Evolutionary conservation across 768 basidiomycete species (phyloP), one percentile per base, ranked within the genome.

Genomic region (Mycena leptocephala): DNA sequence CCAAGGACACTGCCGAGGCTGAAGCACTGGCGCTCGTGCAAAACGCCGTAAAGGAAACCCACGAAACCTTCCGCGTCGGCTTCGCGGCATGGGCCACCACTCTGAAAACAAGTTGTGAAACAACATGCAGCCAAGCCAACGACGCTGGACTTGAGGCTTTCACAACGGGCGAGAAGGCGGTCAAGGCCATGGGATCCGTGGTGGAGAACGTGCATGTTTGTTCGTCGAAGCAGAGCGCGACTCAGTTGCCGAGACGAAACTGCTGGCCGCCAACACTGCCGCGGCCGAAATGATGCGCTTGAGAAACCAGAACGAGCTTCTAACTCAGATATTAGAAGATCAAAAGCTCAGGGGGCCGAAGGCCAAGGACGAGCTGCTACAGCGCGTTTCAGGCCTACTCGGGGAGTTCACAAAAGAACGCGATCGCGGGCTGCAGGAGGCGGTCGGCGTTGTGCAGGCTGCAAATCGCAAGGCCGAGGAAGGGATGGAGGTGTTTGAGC

Each of bases 361-460:
- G 62, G 91, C 94, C 1, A 94, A 92, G 73, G 92, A 93, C 51
- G 94, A 95, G 48, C 83, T 98, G 18, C 83, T 97, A 22, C 90
- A 93, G 51, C 93, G 93, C 46, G 89, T 98, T 63, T 94, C 95
- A 0, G 87, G 87, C 4, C 87, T 97, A 77, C 85, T 98, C 2
- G 92, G 90, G 13, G 93, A 91, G 32, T 97, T 94, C 82, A 89
- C 93, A 33, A 84, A 89, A 53, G 89, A 93, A 59, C 91, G 95
- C 33, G 94, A 97, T 81, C 86, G 88, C 18, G 91, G 91, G 24
- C 85, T 97, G 66, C 88, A 89, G 48, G 90, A 92, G 32, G 89
- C 92, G 2, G 87, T 95, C 64, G 85, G 85, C 1, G 81, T 84
- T 53, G 85, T 95, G 30, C 88, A 90, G 43, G 86, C 86, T 28